A percentile compares a stretch with the other conserved stretches of the same genome.
Evolutionary conservation across 169 alveolate species (phyloP).

Genomic region (Plasmodium ovale): DNA sequence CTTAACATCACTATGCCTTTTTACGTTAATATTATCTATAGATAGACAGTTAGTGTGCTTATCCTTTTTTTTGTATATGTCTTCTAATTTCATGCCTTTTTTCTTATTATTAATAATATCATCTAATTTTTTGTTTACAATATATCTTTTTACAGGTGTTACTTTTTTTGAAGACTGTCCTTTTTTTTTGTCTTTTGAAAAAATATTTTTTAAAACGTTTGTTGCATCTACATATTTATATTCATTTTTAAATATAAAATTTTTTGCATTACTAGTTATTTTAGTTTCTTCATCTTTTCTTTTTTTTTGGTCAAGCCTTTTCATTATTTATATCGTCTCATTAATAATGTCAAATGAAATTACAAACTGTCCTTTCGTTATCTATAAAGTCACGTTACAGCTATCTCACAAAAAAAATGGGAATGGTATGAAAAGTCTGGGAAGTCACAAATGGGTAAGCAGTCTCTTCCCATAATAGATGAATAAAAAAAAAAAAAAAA

Average conservation of each 20-base stretch:
- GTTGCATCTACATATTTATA: conserved; percentile 72
- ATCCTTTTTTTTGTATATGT: conserved; percentile 2
- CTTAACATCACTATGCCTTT: background rate
- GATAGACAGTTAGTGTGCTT: conserved; percentile 3
- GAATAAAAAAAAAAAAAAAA: too few relatives aligned
- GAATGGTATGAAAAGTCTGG: too few relatives aligned
- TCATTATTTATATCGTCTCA: conserved; percentile 17
- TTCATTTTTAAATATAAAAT: conserved; percentile 57
- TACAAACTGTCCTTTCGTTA: too few relatives aligned
- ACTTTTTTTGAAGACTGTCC: conserved; percentile 23
- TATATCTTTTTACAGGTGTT: conserved; percentile 17
- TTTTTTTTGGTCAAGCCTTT: conserved; percentile 23
- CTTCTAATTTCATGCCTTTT: background rate
- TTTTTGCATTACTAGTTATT: conserved; percentile 15
- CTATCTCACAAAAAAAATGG: too few relatives aligned
- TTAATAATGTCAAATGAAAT: too few relatives aligned
- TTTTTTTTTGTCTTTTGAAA: conserved; percentile 59
- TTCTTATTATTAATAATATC: conserved; percentile 34
- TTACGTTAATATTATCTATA: conserved; percentile 3
- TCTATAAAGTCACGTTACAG: too few relatives aligned
- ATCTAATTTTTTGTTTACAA: conserved; percentile 31
- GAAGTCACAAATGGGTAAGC: too few relatives aligned
- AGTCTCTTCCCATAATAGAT: too few relatives aligned
- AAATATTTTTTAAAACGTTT: conserved; percentile 57
- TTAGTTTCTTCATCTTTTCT: conserved; percentile 43